A percentile compares a stretch with the other conserved stretches of the same genome.
Evolutionary conservation across 1,284 basidiomycete species (phyloP).

Genomic region (Trametes pubescens): DNA sequence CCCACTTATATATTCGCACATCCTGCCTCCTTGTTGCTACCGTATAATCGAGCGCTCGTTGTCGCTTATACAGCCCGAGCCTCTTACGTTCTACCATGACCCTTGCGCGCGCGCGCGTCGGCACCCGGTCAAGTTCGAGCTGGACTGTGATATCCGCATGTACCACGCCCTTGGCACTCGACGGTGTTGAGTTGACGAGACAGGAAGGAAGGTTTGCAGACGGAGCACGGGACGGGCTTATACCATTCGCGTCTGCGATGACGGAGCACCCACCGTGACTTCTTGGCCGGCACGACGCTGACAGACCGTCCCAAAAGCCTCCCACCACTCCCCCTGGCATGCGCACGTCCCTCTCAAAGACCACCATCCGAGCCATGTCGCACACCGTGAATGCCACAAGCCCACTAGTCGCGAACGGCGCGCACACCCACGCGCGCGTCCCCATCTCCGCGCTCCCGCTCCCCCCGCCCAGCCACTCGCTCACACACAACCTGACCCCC

Average conservation of each 20-base stretch:
- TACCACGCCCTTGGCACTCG: neutral
- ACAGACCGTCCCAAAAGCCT: constrained; percentile 10
- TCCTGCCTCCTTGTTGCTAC: no score
- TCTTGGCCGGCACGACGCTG: neutral
- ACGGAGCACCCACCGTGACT: constrained; percentile 14
- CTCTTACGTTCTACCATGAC: neutral
- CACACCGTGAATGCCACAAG: neutral
- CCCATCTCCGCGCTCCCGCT: constrained; percentile 75
- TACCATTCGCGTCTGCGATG: constrained; percentile 11
- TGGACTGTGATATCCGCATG: no score
- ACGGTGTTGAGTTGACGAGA: neutral
- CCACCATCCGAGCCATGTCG: constrained; percentile 21
- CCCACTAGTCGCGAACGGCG: constrained; percentile 2
- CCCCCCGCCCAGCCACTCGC: constrained; percentile 61
- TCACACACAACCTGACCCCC: constrained; percentile 76
- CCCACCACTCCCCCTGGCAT: constrained; percentile 11
- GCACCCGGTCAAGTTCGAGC: neutral
- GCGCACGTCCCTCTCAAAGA: constrained; percentile 12
- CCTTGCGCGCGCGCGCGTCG: neutral
- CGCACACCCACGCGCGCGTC: constrained; percentile 19
- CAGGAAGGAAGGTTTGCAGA: neutral
- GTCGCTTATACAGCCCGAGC: neutral
- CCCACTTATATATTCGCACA: neutral
- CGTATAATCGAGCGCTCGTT: no score
- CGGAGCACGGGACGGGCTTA: constrained; percentile 20